Percentiles rank a stretch among this genome's conserved stretches.
phyloP scores from a whole-genome alignment of 306 rosid species.

The Pueraria montana region DNA sequence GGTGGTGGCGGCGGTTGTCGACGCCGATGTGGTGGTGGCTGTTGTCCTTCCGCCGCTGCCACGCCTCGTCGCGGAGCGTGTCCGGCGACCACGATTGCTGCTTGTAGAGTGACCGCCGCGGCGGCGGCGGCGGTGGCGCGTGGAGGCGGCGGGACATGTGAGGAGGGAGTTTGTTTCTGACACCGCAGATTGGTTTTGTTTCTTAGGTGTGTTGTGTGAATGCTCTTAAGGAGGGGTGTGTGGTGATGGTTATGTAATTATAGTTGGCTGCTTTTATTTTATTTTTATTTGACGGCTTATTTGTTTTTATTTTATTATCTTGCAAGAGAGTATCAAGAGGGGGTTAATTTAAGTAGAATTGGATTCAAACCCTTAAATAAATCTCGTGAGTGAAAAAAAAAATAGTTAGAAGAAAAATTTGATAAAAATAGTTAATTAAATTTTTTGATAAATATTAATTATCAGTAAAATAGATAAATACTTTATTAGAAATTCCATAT shows the following conservation, averaged over 20 bases:
- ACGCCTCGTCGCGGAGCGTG: slow-evolving; percentile 74
- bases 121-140: slow-evolving; percentile 42
- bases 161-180: too few relatives aligned
- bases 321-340: too few relatives aligned
- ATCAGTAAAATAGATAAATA: too few relatives aligned
- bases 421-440: too few relatives aligned
- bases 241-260: not conserved
- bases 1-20: slow-evolving; percentile 1
- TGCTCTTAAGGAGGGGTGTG: not conserved
- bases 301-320: not conserved
- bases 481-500: too few relatives aligned
- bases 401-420: too few relatives aligned
- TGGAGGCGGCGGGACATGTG: slow-evolving; percentile 51
- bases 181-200: not conserved
- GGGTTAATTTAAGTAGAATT: too few relatives aligned
- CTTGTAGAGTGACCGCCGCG: slow-evolving; percentile 60
- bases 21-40: not conserved
- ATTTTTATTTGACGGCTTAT: not conserved
- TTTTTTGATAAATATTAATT: too few relatives aligned
- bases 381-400: too few relatives aligned
- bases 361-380: too few relatives aligned
- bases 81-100: slow-evolving; percentile 84
- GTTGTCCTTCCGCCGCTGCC: slow-evolving; percentile 66
- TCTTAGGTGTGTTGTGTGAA: not conserved
- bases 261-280: not conserved